Evolutionary conservation across 495 filamentous ascomycete species (phyloP).

Genomic region (Pseudotulostoma volvatum): DNA sequence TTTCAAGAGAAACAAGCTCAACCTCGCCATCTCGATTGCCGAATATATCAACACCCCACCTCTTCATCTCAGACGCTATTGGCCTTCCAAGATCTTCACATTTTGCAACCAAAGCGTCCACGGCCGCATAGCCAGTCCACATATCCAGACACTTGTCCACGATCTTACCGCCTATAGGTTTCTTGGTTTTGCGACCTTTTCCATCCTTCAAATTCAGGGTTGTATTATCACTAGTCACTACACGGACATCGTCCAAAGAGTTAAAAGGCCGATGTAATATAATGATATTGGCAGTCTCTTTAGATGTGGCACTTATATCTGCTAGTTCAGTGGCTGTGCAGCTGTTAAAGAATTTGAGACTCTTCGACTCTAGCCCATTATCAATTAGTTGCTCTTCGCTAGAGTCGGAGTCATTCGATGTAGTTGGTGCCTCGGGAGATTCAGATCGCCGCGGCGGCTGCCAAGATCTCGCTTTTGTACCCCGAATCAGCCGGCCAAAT

Average conservation of each 20-base stretch:
- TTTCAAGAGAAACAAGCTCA: slow-evolving; percentile 44
- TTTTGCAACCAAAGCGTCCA: slow-evolving; percentile 57
- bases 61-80: slow-evolving; percentile 50
- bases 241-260: slow-evolving; percentile 43
- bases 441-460: slow-evolving; percentile 29
- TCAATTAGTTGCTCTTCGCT: slow-evolving; percentile 24
- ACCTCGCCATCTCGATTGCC: slow-evolving; percentile 52
- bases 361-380: slow-evolving; percentile 33
- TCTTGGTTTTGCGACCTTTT: slow-evolving; percentile 31
- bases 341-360: slow-evolving; percentile 71
- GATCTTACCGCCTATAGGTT: slow-evolving; percentile 50
- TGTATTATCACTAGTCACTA: slow-evolving; percentile 33
- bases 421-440: slow-evolving; percentile 21
- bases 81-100: slow-evolving; percentile 57
- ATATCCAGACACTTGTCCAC: slow-evolving; percentile 57
- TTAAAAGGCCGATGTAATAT: slow-evolving; percentile 53
- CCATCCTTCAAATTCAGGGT: slow-evolving; percentile 30
- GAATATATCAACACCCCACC: slow-evolving; percentile 63
- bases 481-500: slow-evolving; percentile 40
- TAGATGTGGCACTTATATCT: slow-evolving; percentile 57
- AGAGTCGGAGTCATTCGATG: slow-evolving; percentile 40
- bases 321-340: slow-evolving; percentile 54
- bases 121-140: slow-evolving; percentile 57
- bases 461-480: slow-evolving; percentile 31
- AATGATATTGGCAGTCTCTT: slow-evolving; percentile 47